Percentiles rank a stretch among this genome's conserved stretches.
These are phyloP conservation scores for Sphagnum fallax DNA, from an alignment of 228 moss, liverwort and hornwort species.

Conservation along the genomic window DNA sequence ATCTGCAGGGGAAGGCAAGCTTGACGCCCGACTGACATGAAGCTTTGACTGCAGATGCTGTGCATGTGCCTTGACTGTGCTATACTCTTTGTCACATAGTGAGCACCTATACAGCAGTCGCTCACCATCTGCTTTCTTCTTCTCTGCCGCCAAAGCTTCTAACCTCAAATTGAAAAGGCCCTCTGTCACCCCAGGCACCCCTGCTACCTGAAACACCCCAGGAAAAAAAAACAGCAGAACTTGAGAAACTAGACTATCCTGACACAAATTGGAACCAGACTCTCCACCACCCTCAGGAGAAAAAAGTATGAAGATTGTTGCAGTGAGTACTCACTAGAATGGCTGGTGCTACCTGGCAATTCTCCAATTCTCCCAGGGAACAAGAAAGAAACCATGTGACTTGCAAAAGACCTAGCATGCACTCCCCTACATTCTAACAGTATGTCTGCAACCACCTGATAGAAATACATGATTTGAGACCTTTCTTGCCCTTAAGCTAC, in stretches of 20 bases:
- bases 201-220: conserved; percentile 39
- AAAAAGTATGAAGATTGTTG: background rate
- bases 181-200: conserved; percentile 92
- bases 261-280: background rate
- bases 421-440: too few species aligned
- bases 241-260: background rate
- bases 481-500: too few species aligned
- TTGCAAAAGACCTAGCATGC: too few species aligned
- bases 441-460: too few species aligned
- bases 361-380: too few species aligned
- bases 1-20: conserved; percentile 40
- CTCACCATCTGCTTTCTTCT: conserved; percentile 61
- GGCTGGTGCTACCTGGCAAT: background rate
- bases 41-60: conserved; percentile 86
- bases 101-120: conserved; percentile 78
- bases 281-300: background rate
- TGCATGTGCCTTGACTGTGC: conserved; percentile 69
- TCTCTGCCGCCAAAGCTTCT: conserved; percentile 79
- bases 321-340: background rate
- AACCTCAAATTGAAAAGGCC: conserved; percentile 69
- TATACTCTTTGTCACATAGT: conserved; percentile 83
- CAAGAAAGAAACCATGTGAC: too few species aligned
- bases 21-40: conserved; percentile 60
- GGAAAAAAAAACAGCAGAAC: background rate
- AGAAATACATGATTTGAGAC: too few species aligned